Base-by-base conservation (phyloP, 2,329 filamentous ascomycete species). In the Penicillium vulpinum region DNA sequence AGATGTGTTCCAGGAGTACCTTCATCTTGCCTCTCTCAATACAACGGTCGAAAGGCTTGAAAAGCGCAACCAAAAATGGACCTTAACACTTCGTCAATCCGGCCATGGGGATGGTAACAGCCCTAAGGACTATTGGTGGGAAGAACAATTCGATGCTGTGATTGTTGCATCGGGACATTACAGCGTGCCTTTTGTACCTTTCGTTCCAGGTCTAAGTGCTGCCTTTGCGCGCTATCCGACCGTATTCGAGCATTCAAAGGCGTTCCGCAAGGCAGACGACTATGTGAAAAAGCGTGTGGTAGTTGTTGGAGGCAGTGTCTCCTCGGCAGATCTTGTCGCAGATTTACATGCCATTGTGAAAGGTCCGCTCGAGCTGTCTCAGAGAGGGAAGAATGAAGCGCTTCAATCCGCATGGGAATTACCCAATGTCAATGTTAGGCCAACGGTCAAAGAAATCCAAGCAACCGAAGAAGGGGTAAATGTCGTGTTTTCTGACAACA, bases 81-180 rank as follows among this genome's bases (percentile, higher is more conserved):
- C 59, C 2, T 50, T 75, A 0, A 70, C 68, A 0, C 60, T 75
- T 11, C 65, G 71, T 2, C 60, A 62, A 28, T 52, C 50, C 1
- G 60, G 56, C 1, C 58, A 62, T n/a, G 41, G 54, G 2, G 51
- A 50, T 16, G 46, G 56, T 8, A 54, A 39, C n/a, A 53, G 39
- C n/a, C 47, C 28, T 1, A 59, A 51, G 10, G 68, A 74, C 47
- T 65, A 70, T 60, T 76, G 74, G 74, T 75, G 73, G 76, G 58
- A 68, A 22, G 72, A 79, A 58, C 60, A 57, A 0, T 78, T 78
- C 22, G 76, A 80, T 59, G 77, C 76, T 0, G 52, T 79, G 0
- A 65, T 79, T 15, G 73, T 78, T 33, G 77, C 77, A 0, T 73
- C 67, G 0, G 77, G 77, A 0, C 76, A 79, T 57, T 79, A 77